phyloP scores from a whole-genome alignment of 306 rosid species.

The Cicer judaicum region DNA sequence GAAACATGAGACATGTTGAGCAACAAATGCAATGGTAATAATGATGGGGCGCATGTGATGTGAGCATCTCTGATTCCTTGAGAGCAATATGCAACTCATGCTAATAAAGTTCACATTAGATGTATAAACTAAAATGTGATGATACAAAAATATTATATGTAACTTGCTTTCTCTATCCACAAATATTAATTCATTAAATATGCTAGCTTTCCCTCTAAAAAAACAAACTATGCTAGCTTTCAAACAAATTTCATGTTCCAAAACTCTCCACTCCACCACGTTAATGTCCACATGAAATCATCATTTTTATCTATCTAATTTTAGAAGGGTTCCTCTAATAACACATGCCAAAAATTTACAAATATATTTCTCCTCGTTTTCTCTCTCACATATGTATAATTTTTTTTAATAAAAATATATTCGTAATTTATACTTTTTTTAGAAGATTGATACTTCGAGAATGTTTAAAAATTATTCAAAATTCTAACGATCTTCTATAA shows the following conservation, averaged over 20 bases:
- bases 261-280: neutral
- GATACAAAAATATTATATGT: neutral
- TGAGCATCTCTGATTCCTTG: no score
- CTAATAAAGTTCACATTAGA: no score
- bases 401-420: no score
- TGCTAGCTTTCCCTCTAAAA: neutral
- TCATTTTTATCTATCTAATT: neutral
- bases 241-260: neutral
- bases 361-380: neutral
- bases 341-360: slow-evolving; percentile 33
- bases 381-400: no score
- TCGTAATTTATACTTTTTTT: no score
- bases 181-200: neutral
- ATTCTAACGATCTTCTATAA: no score
- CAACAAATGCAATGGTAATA: no score
- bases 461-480: no score
- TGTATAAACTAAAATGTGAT: neutral
- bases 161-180: neutral
- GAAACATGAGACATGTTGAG: no score
- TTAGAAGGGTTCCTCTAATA: neutral
- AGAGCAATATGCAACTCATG: no score
- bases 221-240: neutral
- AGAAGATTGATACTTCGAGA: no score
- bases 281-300: neutral
- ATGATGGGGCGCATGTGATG: no score